Conservation (phyloP, 2,329 filamentous ascomycete species). For the Colletotrichum spinosum region DNA sequence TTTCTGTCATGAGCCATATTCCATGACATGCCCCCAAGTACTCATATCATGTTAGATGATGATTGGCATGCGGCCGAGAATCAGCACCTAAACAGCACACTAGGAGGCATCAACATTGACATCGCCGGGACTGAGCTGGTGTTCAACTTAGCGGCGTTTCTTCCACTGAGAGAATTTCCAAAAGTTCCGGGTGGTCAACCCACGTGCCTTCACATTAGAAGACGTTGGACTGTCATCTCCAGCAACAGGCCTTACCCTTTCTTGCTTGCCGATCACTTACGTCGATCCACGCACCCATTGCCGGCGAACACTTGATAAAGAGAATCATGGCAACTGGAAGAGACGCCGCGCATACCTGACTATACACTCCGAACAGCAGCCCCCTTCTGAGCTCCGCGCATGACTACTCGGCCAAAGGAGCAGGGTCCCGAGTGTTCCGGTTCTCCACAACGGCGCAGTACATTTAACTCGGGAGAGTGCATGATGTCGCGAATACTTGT, state of each 20-base stretch:
- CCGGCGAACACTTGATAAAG: not conserved
- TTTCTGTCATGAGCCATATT: no score
- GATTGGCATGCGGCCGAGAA: no score
- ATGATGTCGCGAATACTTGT: conserved; percentile 11
- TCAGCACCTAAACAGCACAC: no score
- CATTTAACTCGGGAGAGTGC: conserved; percentile 7
- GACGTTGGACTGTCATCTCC: not conserved
- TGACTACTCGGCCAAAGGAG: conserved; percentile 5
- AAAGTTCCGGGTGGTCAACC: no score
- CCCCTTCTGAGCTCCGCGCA: conserved; percentile 3
- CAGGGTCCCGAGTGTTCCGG: conserved; percentile 20
- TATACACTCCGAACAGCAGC: not conserved
- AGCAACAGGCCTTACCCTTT: conserved; percentile 18
- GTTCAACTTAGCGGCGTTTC: no score
- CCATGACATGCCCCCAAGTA: no score
- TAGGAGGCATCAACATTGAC: no score
- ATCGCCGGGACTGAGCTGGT: no score
- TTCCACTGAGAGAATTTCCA: no score
- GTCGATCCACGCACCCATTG: conserved; percentile 2
- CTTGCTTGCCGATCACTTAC: conserved; percentile 13
- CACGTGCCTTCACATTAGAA: conserved; percentile 11
- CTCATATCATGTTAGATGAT: no score
- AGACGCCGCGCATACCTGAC: not conserved
- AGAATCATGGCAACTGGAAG: not conserved
- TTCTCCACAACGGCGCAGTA: conserved; percentile 5